A percentile compares a stretch with the other conserved stretches of the same genome.
phyloP scores from a whole-genome alignment of 176 grass and related monocot genomes.

The Carex cristatella region DNA sequence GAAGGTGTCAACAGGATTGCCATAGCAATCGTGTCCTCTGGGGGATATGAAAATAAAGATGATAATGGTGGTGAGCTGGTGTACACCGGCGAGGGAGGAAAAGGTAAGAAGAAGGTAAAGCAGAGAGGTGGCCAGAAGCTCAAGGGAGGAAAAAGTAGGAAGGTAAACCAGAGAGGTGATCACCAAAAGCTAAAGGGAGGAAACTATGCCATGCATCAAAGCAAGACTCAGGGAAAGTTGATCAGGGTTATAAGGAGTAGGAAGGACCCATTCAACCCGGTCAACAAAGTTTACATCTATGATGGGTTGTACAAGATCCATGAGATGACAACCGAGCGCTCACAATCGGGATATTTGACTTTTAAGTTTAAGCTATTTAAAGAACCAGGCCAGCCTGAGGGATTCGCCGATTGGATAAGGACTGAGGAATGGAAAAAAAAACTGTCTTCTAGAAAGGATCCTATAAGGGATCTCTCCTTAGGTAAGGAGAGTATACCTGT shows the following conservation, averaged over 20 bases:
- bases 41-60: constrained; percentile 68
- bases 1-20: constrained; percentile 35
- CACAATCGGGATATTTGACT: constrained; percentile 33
- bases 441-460: constrained; percentile 50
- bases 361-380: constrained; percentile 56
- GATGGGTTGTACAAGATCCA: constrained; percentile 74
- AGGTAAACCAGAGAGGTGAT: not conserved
- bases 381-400: constrained; percentile 25
- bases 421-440: constrained; percentile 52
- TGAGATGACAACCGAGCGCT: not conserved
- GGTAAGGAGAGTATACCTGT: constrained; percentile 44
- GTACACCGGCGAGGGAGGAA: constrained; percentile 72
- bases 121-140: constrained; percentile 50
- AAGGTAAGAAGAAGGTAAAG: not conserved
- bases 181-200: constrained; percentile 72
- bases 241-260: constrained; percentile 70
- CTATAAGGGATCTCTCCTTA: constrained; percentile 40
- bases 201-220: constrained; percentile 71
- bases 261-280: constrained; percentile 34
- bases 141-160: constrained; percentile 25
- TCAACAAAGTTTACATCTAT: constrained; percentile 69
- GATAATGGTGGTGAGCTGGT: constrained; percentile 48
- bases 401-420: constrained; percentile 23
- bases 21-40: constrained; percentile 60
- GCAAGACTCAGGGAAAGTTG: constrained; percentile 31